Evolutionary conservation across 495 filamentous ascomycete species (phyloP).

Genomic region (Pyronema omphalodes): DNA sequence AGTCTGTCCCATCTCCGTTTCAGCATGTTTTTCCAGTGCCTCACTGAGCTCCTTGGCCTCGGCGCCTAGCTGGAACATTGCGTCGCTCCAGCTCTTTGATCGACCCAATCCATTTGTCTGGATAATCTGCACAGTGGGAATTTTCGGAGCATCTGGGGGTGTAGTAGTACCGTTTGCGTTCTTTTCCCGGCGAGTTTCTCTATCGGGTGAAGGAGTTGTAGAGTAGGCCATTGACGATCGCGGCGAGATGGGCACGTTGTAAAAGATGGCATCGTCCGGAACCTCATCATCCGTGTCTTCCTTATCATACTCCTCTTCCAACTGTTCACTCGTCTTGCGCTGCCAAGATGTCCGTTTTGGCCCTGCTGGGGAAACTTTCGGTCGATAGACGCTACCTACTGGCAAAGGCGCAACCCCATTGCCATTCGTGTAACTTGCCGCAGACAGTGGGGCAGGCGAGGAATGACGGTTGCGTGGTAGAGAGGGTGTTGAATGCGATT

Average conservation of each 20-base stretch:
- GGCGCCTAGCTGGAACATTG: constrained; percentile 57
- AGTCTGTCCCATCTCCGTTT: constrained; percentile 33
- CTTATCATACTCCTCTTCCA: constrained; percentile 67
- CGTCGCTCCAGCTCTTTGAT: constrained; percentile 65
- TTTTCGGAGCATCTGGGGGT: constrained; percentile 23
- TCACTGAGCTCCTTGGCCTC: constrained; percentile 81
- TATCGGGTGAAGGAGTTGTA: constrained; percentile 15
- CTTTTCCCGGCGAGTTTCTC: not conserved
- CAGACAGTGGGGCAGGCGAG: constrained; percentile 11
- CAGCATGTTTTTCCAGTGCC: constrained; percentile 70
- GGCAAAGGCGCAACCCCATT: not conserved
- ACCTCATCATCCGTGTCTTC: constrained; percentile 84
- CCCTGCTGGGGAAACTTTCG: not conserved
- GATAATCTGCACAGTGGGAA: constrained; percentile 23
- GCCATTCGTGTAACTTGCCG: not conserved
- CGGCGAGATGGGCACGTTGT: constrained; percentile 91
- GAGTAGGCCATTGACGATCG: constrained; percentile 33
- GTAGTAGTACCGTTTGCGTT: constrained; percentile 7
- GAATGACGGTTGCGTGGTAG: not conserved
- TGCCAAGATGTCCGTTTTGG: constrained; percentile 38
- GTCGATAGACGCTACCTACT: not conserved
- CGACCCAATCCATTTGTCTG: constrained; percentile 10
- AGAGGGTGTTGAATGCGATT: constrained; percentile 6
- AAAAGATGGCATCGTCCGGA: constrained; percentile 75
- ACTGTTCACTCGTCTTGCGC: constrained; percentile 56